Base-by-base conservation (phyloP, 1,139 yeast genomes). In the Debaryomycetaceae sp. region DNA sequence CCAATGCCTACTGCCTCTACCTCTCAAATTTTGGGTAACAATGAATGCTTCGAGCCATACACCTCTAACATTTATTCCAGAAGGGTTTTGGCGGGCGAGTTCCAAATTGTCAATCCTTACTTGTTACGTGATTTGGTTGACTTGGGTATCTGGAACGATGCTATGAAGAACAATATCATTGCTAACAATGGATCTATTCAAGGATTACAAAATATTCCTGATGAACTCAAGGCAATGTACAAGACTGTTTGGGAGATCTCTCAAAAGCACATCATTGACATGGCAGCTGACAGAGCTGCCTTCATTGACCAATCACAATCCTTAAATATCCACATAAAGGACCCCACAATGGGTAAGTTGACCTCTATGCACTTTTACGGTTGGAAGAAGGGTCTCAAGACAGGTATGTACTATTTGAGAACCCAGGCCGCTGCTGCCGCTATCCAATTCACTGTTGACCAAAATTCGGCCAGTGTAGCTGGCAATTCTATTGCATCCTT, bases 331-430 rank as follows among this genome's bases (percentile, higher is more conserved):
- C 87, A 87, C 70, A 75, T 91, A 65, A 83, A 80, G 62, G 81
- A 84, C 46, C 97, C 97, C 42, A 87, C 97, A 1, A 83, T 87
- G 83, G 95, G 96, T 50, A 91, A 91, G 65, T 76, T 93, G 53
- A 91, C 98, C n/a, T 81, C 91, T 58, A 91, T 91, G 95, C 98
- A 93, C 67, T 93, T 93, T 72, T 89, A 91, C 64, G 96, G 97
- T 39, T 93, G 98, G 98, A 85, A 85, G 68, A 87, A 84, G 73
- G 99, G 98, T 39, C 78, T 93, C 62, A 93, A 93, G 77, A 93
- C 99, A 5, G 99, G 99, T 49, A 91, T 93, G 96, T 93, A 93
- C 75, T 93, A 93, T 68, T 73, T 93, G 63, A 81, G 98, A 63
- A 79, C 84, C 5, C 83, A 80, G 62, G 83, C 83, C 49, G 84